Conservation (phyloP, 1,139 yeast genomes). For the Sugiyamaella novakii region DNA sequence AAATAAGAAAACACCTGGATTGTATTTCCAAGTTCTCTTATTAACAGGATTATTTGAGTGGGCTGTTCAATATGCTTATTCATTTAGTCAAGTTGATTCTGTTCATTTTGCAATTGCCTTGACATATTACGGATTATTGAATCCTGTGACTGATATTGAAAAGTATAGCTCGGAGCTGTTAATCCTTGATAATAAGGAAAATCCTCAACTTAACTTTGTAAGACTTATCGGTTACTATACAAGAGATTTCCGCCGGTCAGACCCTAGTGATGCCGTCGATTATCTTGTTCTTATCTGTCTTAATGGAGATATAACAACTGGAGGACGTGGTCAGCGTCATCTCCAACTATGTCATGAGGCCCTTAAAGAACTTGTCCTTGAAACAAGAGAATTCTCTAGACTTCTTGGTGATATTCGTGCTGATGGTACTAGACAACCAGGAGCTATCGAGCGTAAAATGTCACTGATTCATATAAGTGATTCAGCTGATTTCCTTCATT, state of each 20-base stretch:
- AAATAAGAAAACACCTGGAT: constrained; percentile 61
- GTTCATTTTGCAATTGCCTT: constrained; percentile 88
- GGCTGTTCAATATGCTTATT: constrained; percentile 72
- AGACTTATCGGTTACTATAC: constrained; percentile 54
- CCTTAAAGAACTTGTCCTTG: constrained; percentile 77
- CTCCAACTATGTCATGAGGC: constrained; percentile 72
- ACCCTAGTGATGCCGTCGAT: constrained; percentile 89
- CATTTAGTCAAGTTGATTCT: constrained; percentile 76
- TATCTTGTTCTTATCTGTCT: constrained; percentile 75
- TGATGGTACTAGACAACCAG: constrained; percentile 80
- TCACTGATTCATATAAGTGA: constrained; percentile 62
- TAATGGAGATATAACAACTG: constrained; percentile 38
- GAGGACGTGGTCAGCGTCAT: constrained; percentile 35
- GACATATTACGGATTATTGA: constrained; percentile 71
- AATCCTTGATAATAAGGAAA: constrained; percentile 35
- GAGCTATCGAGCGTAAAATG: constrained; percentile 80
- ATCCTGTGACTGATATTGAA: constrained; percentile 46
- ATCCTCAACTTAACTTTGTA: constrained; percentile 41
- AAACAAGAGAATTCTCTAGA: constrained; percentile 80
- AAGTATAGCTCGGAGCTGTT: constrained; percentile 26
- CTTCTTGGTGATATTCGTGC: constrained; percentile 77
- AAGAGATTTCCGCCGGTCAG: constrained; percentile 77
- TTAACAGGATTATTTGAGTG: constrained; percentile 80
- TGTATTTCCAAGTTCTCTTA: constrained; percentile 74
- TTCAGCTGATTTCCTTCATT: constrained; percentile 56